These are phyloP conservation scores for Hansfordia pulvinata DNA, from an alignment of 2,329 filamentous ascomycete genomes.

Conservation along the genomic window DNA sequence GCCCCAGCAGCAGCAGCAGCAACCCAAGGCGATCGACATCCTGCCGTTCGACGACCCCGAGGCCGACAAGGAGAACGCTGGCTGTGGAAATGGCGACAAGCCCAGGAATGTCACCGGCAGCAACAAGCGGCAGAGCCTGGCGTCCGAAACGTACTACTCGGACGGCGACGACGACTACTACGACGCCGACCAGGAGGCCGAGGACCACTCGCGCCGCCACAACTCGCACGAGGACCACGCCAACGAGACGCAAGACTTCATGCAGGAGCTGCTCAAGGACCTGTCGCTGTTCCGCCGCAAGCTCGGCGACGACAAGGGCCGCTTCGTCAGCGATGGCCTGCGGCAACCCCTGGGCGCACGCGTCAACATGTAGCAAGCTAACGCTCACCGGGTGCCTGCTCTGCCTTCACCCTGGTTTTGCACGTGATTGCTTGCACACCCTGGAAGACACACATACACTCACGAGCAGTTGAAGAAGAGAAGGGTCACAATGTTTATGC, in stretches of 20 bases:
- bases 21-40: no score
- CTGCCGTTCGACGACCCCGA: constrained; percentile 8
- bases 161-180: constrained; percentile 30
- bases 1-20: no score
- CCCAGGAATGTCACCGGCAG: constrained; percentile 18
- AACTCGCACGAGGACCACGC: constrained; percentile 37
- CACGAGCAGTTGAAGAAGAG: no score
- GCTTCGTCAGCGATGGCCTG: constrained; percentile 52
- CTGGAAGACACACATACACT: no score
- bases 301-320: constrained; percentile 65
- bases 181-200: constrained; percentile 32
- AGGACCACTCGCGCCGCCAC: constrained; percentile 30
- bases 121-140: constrained; percentile 15
- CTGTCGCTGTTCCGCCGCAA: constrained; percentile 71
- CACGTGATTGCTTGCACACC: no score
- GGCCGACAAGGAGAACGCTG: constrained; percentile 18
- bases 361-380: constrained; percentile 20
- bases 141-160: constrained; percentile 25
- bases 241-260: constrained; percentile 66
- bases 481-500: no score
- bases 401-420: no score
- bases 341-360: constrained; percentile 31
- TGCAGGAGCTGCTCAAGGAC: constrained; percentile 73
- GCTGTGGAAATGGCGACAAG: no score
- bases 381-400: no score